These are phyloP conservation scores for Talaromyces sp. DNA, from an alignment of 2,329 filamentous ascomycete genomes.

Conservation along the genomic window DNA sequence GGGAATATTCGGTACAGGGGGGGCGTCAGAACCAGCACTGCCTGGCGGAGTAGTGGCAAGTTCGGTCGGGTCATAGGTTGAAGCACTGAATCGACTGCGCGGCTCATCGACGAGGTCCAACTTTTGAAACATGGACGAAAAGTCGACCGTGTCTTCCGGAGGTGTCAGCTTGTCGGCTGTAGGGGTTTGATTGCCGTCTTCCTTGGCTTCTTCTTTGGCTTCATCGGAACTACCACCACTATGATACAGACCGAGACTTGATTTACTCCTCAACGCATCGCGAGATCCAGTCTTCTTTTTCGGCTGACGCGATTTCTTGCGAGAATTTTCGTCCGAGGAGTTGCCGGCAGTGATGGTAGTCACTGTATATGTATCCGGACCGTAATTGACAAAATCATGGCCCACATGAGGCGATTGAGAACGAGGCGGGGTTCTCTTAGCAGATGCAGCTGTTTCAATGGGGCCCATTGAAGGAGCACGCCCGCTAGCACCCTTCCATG, in stretches of 20 bases:
- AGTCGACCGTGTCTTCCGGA: constrained; percentile 7
- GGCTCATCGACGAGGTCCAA: constrained; percentile 47
- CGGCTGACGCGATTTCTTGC: constrained; percentile 4
- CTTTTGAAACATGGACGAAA: constrained; percentile 26
- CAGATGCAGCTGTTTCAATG: constrained; percentile 51
- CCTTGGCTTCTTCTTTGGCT: neutral
- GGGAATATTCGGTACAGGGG: constrained; percentile 23
- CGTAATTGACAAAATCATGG: neutral
- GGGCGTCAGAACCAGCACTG: constrained; percentile 24
- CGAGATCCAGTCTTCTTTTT: neutral
- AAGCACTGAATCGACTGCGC: constrained; percentile 53
- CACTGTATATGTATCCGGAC: constrained; percentile 7
- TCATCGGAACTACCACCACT: neutral
- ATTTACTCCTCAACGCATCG: neutral
- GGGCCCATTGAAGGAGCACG: constrained; percentile 59
- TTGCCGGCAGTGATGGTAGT: constrained; percentile 9
- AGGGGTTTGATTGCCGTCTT: constrained; percentile 3
- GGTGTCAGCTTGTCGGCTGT: neutral
- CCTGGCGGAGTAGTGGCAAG: constrained; percentile 10
- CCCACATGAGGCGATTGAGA: neutral
- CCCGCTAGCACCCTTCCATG: constrained; percentile 70
- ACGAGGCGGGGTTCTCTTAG: neutral
- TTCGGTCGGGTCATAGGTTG: constrained; percentile 8
- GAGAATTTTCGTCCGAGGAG: constrained; percentile 3
- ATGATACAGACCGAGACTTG: neutral